Evolutionary conservation across 169 alveolate genomes (phyloP), one percentile per base, ranked within the genome.

Genomic region (Neospora caninum): DNA sequence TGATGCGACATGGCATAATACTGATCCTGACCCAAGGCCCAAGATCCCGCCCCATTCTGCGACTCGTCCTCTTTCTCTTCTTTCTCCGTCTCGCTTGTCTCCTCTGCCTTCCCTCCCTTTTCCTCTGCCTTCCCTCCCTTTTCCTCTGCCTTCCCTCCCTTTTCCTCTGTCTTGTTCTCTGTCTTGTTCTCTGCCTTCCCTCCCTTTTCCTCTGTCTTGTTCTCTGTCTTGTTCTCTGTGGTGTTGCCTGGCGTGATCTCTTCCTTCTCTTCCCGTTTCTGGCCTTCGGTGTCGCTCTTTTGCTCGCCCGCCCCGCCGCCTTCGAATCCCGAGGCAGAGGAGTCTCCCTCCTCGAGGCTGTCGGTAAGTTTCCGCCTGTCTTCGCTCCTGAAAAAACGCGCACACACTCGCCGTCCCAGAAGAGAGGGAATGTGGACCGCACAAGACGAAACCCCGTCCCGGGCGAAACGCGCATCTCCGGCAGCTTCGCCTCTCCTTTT

Each of bases 1-100:
- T 98, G 95, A 93, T 98, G 99, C 53, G 99, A 98, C 84, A 98
- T 96, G 42, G 97, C 93, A 92, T 98, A 98, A 96, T 98, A 98
- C 39, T 94, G 93, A 34, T 96, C 93, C 78, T 95, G 64, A 34
- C 88, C 93, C 58, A 64, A 83, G 34, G 54, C 84, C 92, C 39
- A 43, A 45, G 80, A 54, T 27, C 91, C 45, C 54, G 91, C 34
- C 2, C 38, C 34, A 0, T 82, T 20, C 88, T 38, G 88, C 13
- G 86, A 4, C 34, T 42, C 88, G 58, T 16, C n/a, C 88, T 80
- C 36, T 27, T n/a, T 16, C 91, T 41, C 36, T 20, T 86, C 91
- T 86, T 16, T 41, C 69, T 54, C 4, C 91, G 18, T 27, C 49
- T 27, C 27, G 88, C 36, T 39, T 18, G 13, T 25, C 83, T 69